Conservation (phyloP, 305 asterid genomes). For the Fraxinus velutina region DNA sequence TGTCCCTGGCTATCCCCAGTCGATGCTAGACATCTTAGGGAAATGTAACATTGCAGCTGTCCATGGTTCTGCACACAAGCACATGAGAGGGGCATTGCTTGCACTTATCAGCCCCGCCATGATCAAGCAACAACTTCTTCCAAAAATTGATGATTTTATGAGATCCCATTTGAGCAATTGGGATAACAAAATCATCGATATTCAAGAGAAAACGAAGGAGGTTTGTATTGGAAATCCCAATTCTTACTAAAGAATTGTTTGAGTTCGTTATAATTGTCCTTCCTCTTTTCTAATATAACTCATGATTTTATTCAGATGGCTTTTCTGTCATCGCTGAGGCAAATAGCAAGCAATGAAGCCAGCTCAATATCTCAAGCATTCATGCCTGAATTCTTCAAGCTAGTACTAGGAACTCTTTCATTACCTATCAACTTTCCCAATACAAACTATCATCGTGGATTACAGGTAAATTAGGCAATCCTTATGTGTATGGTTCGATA, state of each 20-base stretch:
- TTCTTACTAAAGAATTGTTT: conserved; percentile 22
- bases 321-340: conserved; percentile 72
- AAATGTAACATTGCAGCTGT: conserved; percentile 93
- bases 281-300: conserved; percentile 32
- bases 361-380: conserved; percentile 56
- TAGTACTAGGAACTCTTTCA: conserved; percentile 87
- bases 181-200: conserved; percentile 64
- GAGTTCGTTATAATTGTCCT: not conserved
- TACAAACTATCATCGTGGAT: conserved; percentile 74
- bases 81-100: conserved; percentile 93
- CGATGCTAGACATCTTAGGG: conserved; percentile 91
- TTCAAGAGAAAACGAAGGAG: conserved; percentile 94
- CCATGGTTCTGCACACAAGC: conserved; percentile 85
- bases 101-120: conserved; percentile 74
- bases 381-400: conserved; percentile 88
- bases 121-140: conserved; percentile 73
- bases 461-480: conserved; percentile 55
- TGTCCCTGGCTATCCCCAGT: conserved; percentile 95
- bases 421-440: conserved; percentile 84
- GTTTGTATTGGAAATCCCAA: conserved; percentile 34
- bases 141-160: conserved; percentile 84
- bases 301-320: conserved; percentile 64
- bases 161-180: conserved; percentile 76
- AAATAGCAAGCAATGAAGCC: conserved; percentile 81
- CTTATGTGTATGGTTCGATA: not conserved